Base-by-base conservation (phyloP, 352 stramenopile genomes). In the Aphanomyces cochlioides region DNA sequence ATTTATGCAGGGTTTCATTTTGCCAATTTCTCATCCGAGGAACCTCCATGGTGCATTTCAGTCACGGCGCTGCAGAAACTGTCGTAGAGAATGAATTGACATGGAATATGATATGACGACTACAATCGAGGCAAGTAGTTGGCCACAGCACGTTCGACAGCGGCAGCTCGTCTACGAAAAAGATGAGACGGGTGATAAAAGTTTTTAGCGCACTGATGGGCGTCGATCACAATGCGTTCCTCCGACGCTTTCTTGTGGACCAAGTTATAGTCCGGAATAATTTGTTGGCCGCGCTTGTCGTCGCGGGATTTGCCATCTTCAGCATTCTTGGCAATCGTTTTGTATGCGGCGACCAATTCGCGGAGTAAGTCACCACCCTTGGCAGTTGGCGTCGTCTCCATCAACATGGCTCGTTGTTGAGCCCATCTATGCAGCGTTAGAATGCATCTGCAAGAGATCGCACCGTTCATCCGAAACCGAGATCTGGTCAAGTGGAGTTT, bases 221-320 rank as follows among this genome's bases (percentile, higher is more conserved):
- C 82, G 59, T 74, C 67, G 57, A 80, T 48, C 45, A 91, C 69
- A 34, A 89, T 73, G 7, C 57, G 72, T 56, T 89, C 83, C 21
- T 77, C 74, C 5, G 73, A 65, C 21, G 73, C 79, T 1, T 75
- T 74, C 60, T 77, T 83, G 77, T 95, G 87, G 12, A 92, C 85
- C 28, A 82, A 73, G 4, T 67, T 48, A 61, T 95, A 95, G 73
- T 91, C 84, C 0, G 82, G 74, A 47, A 90, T 85, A 57, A 90
- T 92, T 12, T 80, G 75, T 56, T 84, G 67, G 0, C 87, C 87
- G 37, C 87, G 87, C 7, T 79, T 79, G 48, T 95, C 84, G 60
- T 95, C 87, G 0, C 86, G 78, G 8, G 75, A 67, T 66, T 93
- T 95, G 5, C 84, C 84, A 7, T 78, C 73, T 21, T 79, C 80